phyloP scores from a whole-genome alignment of 805 yeast genomes.

The Scheffersomyces amazonensis region DNA sequence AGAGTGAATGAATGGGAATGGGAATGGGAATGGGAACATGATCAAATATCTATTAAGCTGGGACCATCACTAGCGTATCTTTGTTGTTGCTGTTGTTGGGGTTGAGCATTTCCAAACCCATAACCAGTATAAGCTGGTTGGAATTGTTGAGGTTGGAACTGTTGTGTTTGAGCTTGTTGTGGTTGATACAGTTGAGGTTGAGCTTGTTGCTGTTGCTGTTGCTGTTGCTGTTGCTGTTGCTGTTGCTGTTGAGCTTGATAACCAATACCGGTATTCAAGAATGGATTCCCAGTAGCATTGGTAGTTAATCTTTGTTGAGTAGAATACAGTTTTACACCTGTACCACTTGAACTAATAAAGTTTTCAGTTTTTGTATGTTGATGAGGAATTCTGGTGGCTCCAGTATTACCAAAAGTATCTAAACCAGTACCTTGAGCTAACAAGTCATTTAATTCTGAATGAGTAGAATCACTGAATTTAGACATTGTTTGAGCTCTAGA shows the following conservation, averaged over 20 bases:
- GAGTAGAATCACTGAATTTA: slow-evolving; percentile 46
- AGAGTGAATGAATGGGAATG: neutral
- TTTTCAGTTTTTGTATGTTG: slow-evolving; percentile 83
- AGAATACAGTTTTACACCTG: slow-evolving; percentile 59
- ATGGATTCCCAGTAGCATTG: slow-evolving; percentile 54
- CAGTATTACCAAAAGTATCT: slow-evolving; percentile 91
- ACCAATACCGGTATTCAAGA: slow-evolving; percentile 58
- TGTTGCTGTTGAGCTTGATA: slow-evolving; percentile 20
- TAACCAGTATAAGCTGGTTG: slow-evolving; percentile 84
- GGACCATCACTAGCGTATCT: slow-evolving; percentile 35
- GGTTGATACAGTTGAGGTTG: slow-evolving; percentile 21
- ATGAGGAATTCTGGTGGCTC: slow-evolving; percentile 82
- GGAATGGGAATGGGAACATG: neutral
- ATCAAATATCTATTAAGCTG: slow-evolving; percentile 44
- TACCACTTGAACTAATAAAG: slow-evolving; percentile 85
- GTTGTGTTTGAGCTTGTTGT: slow-evolving; percentile 17
- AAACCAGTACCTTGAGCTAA: slow-evolving; percentile 86
- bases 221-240: slow-evolving; percentile 14
- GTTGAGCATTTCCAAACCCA: slow-evolving; percentile 83
- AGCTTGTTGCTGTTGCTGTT: slow-evolving; percentile 17
- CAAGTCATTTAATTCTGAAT: slow-evolving; percentile 64
- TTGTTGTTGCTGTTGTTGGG: slow-evolving; percentile 30
- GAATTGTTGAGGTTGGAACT: slow-evolving; percentile 21
- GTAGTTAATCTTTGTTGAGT: slow-evolving; percentile 31
- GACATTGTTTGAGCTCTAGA: slow-evolving; percentile 23